These are phyloP conservation scores for Taiwanofungus camphoratus DNA, from an alignment of 1,284 basidiomycete genomes.

Conservation along the genomic window DNA sequence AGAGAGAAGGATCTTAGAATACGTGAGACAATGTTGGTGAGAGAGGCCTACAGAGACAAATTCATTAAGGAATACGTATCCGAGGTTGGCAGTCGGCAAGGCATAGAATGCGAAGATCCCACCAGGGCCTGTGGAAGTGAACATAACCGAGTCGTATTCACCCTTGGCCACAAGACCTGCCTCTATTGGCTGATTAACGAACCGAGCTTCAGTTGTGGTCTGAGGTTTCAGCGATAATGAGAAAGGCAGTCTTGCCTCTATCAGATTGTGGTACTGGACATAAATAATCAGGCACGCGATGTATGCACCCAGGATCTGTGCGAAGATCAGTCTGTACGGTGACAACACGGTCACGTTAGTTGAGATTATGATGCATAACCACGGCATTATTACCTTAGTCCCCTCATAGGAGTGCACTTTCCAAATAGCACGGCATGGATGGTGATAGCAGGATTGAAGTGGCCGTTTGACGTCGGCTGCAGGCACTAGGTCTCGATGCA, in stretches of 20 bases:
- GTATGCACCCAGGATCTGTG: conserved; percentile 60
- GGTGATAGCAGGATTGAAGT: conserved; percentile 61
- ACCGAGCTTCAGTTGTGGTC: not conserved
- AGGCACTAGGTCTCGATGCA: too few species aligned
- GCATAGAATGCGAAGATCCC: conserved; percentile 59
- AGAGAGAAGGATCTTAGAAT: conserved; percentile 4
- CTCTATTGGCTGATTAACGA: conserved; percentile 31
- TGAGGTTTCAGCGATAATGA: not conserved
- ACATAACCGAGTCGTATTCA: conserved; percentile 37
- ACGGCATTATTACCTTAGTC: conserved; percentile 31
- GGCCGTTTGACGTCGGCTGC: conserved; percentile 52
- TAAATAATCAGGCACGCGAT: conserved; percentile 56
- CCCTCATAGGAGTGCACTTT: conserved; percentile 52
- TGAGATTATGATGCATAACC: not conserved
- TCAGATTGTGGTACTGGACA: conserved; percentile 51
- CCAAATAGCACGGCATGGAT: conserved; percentile 47
- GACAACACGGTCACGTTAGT: not conserved
- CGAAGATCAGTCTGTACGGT: conserved; percentile 47
- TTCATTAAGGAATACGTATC: conserved; percentile 57
- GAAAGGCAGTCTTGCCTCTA: conserved; percentile 30
- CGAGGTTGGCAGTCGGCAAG: conserved; percentile 44
- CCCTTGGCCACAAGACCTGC: conserved; percentile 36
- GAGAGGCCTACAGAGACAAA: conserved; percentile 49
- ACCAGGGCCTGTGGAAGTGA: conserved; percentile 53
- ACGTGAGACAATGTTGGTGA: not conserved